phyloP scores from a whole-genome alignment of 192 early-diverging fungal species.

The Backusella tarrabulga region DNA sequence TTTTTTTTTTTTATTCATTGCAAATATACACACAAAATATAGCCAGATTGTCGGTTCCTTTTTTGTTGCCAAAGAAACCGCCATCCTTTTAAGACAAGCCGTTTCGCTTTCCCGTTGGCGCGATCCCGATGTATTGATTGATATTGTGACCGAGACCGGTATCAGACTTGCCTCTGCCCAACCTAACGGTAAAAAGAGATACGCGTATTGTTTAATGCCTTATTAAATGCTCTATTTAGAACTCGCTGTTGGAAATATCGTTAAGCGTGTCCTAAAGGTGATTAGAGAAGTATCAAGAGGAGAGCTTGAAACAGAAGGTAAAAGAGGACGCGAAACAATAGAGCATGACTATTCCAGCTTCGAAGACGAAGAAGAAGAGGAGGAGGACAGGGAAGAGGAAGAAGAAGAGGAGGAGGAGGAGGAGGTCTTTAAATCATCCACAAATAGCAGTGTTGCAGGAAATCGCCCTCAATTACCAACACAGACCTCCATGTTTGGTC shows the following conservation, averaged over 20 bases:
- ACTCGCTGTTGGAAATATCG: constrained; percentile 84
- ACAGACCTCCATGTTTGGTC: constrained; percentile 57
- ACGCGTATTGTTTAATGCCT: background rate
- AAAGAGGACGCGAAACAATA: background rate
- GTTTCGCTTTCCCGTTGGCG: constrained; percentile 77
- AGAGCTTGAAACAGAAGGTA: constrained; percentile 27
- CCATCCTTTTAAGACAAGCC: constrained; percentile 72
- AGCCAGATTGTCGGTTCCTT: constrained; percentile 70
- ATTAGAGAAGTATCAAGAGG: constrained; percentile 69
- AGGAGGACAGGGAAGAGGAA: constrained; percentile 21
- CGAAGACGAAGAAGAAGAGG: constrained; percentile 25
- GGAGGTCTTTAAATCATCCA: constrained; percentile 29
- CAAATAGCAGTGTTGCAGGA: constrained; percentile 23
- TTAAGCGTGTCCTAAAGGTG: constrained; percentile 77
- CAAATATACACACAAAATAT: background rate
- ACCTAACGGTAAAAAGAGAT: constrained; percentile 45
- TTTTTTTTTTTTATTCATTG: background rate
- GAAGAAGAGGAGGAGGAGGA: background rate
- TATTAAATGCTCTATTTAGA: constrained; percentile 43
- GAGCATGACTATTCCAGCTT: background rate
- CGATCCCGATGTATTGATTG: constrained; percentile 56
- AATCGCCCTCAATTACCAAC: constrained; percentile 18
- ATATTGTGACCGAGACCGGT: constrained; percentile 69
- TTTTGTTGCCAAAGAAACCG: constrained; percentile 68
- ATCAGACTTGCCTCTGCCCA: constrained; percentile 68